Conservation (phyloP, 1,284 basidiomycete genomes). For the Melanopsichium pennsylvanicum region DNA sequence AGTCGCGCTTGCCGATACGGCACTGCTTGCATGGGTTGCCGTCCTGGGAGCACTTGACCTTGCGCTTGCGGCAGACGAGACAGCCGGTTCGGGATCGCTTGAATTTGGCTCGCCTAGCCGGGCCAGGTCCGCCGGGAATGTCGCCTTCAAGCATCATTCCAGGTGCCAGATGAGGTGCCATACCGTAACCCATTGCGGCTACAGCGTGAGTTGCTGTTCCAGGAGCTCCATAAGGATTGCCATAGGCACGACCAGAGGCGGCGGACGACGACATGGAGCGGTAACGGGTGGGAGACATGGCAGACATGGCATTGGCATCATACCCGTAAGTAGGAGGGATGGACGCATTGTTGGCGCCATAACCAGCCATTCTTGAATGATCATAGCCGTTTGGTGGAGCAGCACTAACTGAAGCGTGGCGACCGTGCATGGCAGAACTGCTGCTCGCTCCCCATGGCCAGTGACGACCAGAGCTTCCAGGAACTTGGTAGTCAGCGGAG, state of each 20-base stretch:
- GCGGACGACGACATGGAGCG: slow-evolving; percentile 49
- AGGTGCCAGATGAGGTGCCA: slow-evolving; percentile 39
- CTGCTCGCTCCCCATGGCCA: slow-evolving; percentile 46
- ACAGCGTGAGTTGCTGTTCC: slow-evolving; percentile 41
- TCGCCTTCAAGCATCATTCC: slow-evolving; percentile 46
- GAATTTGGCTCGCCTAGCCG: slow-evolving; percentile 56
- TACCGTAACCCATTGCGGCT: slow-evolving; percentile 43
- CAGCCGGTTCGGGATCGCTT: slow-evolving; percentile 58
- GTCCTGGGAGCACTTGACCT: slow-evolving; percentile 61
- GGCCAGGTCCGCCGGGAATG: slow-evolving; percentile 43
- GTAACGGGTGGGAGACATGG: slow-evolving; percentile 46
- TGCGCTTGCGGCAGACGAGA: slow-evolving; percentile 59
- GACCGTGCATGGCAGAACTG: slow-evolving; percentile 29
- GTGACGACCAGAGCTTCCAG: slow-evolving; percentile 37
- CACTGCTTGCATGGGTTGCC: slow-evolving; percentile 61
- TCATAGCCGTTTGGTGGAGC: slow-evolving; percentile 42
- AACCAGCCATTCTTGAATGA: slow-evolving; percentile 40
- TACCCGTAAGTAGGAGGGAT: slow-evolving; percentile 35
- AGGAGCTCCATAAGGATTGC: slow-evolving; percentile 30
- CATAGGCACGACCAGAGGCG: slow-evolving; percentile 44
- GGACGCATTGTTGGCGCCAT: slow-evolving; percentile 33
- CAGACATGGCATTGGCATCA: slow-evolving; percentile 33
- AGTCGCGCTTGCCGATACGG: slow-evolving; percentile 58
- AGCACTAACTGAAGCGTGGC: slow-evolving; percentile 46
- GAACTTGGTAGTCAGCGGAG: slow-evolving; percentile 42